These are phyloP conservation scores for Eutypa lata DNA, from an alignment of 2,329 filamentous ascomycete genomes.

Conservation along the genomic window DNA sequence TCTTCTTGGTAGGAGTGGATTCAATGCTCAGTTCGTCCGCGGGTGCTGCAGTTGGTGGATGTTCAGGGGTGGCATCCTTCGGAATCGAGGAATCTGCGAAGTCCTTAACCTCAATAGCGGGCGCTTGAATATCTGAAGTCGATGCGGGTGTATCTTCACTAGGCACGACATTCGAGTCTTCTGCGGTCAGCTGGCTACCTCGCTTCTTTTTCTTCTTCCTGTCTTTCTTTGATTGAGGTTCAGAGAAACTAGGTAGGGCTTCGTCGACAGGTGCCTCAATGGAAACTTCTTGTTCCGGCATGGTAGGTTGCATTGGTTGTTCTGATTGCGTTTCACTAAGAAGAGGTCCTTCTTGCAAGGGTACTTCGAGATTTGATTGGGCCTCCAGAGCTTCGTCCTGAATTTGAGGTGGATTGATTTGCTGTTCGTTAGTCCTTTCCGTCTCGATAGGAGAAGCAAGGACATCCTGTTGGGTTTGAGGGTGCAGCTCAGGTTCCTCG, in stretches of 20 bases:
- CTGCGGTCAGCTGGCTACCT: conserved; percentile 5
- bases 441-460: not conserved
- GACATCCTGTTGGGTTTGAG: not conserved
- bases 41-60: not conserved
- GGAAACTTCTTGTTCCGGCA: conserved; percentile 7
- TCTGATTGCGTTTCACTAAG: conserved; percentile 2
- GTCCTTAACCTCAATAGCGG: conserved; percentile 4
- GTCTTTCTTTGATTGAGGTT: conserved; percentile 18
- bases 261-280: conserved; percentile 5
- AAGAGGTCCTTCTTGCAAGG: not conserved
- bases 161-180: conserved; percentile 6
- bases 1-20: not conserved
- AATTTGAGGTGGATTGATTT: not conserved
- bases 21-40: conserved; percentile 2
- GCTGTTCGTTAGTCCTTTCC: not conserved
- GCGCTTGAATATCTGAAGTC: conserved; percentile 3
- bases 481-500: not conserved
- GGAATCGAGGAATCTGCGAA: conserved; percentile 2
- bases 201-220: conserved; percentile 21
- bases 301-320: conserved; percentile 3
- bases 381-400: not conserved
- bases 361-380: not conserved
- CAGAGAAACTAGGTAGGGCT: conserved; percentile 1
- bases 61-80: not conserved
- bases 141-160: conserved; percentile 5